Evolutionary conservation across 2,329 filamentous ascomycete genomes (phyloP).

Genomic region (Pestalotiopsis sp.): DNA sequence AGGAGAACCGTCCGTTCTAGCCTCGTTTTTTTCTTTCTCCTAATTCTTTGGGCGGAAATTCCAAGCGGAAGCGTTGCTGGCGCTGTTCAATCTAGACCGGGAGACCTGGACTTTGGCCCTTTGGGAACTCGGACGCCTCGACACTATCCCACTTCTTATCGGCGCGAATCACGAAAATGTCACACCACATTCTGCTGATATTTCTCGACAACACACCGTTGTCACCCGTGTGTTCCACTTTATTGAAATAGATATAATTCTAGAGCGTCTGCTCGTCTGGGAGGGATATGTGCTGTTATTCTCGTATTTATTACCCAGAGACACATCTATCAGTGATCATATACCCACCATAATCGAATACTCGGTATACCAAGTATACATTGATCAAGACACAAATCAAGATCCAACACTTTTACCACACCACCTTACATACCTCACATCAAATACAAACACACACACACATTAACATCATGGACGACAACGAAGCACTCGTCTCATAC

Average conservation of each 20-base stretch:
- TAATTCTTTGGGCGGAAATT: not conserved
- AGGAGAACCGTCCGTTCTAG: not conserved
- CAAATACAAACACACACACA: not conserved
- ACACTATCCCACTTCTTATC: conserved; percentile 6
- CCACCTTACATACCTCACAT: too few species aligned
- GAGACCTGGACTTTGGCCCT: not conserved
- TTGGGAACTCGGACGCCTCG: not conserved
- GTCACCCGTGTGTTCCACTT: not conserved
- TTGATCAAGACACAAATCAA: not conserved
- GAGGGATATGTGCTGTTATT: not conserved
- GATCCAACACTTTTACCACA: not conserved
- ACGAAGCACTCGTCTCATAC: not conserved
- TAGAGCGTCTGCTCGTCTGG: not conserved
- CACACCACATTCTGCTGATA: not conserved
- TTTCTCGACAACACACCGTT: conserved; percentile 1
- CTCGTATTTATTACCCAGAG: not conserved
- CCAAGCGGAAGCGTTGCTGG: not conserved
- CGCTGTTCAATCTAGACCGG: not conserved
- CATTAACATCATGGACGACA: not conserved
- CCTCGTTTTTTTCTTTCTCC: not conserved
- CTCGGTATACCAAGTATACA: not conserved
- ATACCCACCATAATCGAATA: not conserved
- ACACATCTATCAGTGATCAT: not conserved
- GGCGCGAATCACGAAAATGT: not conserved
- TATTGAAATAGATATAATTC: not conserved